Evolutionary conservation across 768 basidiomycete species (phyloP).

Genomic region (Psilocybe tampanensis): DNA sequence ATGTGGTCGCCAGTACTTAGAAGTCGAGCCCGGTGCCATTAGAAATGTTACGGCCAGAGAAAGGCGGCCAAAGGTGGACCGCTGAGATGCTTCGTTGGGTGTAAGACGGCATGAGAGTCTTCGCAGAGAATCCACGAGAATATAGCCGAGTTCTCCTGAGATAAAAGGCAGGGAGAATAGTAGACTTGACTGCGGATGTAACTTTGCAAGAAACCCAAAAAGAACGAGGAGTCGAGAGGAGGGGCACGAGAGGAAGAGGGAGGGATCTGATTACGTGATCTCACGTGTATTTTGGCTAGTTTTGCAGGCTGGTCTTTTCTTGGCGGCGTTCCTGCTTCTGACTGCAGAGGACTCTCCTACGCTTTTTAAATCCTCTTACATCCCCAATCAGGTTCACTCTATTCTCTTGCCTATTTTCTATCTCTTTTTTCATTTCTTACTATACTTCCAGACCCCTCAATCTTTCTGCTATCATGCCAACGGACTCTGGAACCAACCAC

Average conservation of each 20-base stretch:
- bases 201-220: neutral
- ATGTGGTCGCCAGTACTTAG: no score
- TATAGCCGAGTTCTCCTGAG: no score
- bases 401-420: slow-evolving; percentile 6
- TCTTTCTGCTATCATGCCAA: slow-evolving; percentile 22
- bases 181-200: no score
- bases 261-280: slow-evolving; percentile 31
- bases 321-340: slow-evolving; percentile 24
- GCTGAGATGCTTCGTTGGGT: no score
- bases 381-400: neutral
- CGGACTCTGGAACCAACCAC: slow-evolving; percentile 18
- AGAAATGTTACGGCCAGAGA: no score
- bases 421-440: neutral
- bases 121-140: no score
- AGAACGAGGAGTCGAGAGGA: neutral
- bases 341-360: slow-evolving; percentile 3
- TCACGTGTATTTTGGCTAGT: slow-evolving; percentile 38
- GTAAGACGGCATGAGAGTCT: no score
- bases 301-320: slow-evolving; percentile 39
- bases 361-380: slow-evolving; percentile 3
- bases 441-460: neutral
- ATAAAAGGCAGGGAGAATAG: no score
- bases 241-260: neutral
- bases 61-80: no score
- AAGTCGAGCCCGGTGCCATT: no score